Evolutionary conservation across 176 grass and related monocot species (phyloP), one percentile per base, ranked within the genome.

Genomic region (Oryza longistaminata): DNA sequence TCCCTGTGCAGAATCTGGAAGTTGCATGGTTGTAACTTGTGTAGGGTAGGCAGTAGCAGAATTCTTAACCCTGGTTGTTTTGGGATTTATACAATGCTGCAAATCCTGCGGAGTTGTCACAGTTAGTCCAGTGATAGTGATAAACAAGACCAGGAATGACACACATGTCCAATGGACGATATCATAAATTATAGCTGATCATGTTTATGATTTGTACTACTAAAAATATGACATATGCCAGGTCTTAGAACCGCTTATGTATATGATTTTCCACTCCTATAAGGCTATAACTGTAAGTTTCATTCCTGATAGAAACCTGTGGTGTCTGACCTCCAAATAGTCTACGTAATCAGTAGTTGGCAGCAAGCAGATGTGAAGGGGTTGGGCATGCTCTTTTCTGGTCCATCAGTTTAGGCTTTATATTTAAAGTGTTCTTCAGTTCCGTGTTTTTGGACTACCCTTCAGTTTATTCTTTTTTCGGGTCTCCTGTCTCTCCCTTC

Each of bases 1-100:
- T 9, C 6, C 53, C 17, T 64, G 49, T 64, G 55, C 50, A 86
- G 40, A 86, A 72, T 77, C 2, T 52, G 80, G 16, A 66, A 29
- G 40, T 64, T 71, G 31, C 3, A 21, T 65, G 46, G 74, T 65
- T 83, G 42, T 43, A 43, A 43, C 42, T 43, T 43, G 3, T 52
- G 66, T 11, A n/a, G 53, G 53, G 7, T 58, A 58, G 53, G 19
- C 17, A 9, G 53, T 50, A 64, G 50, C 48, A 2, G 4, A 10
- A 26, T 50, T 65, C 62, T 60, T 65, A 35, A 14, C 19, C 61
- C 61, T 74, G 45, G 60, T 37, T 7, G 37, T 44, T 78, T 73
- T 9, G 24, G 33, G 24, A 16, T 49, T 42, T 19, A 39, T 35
- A 64, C 40, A 44, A 45, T 45, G 17, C 9, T 62, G 35, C 21